Percentiles rank a stretch among this genome's conserved stretches.
Evolutionary conservation across 768 basidiomycete species (phyloP).

Genomic region (Piloderma croceum): DNA sequence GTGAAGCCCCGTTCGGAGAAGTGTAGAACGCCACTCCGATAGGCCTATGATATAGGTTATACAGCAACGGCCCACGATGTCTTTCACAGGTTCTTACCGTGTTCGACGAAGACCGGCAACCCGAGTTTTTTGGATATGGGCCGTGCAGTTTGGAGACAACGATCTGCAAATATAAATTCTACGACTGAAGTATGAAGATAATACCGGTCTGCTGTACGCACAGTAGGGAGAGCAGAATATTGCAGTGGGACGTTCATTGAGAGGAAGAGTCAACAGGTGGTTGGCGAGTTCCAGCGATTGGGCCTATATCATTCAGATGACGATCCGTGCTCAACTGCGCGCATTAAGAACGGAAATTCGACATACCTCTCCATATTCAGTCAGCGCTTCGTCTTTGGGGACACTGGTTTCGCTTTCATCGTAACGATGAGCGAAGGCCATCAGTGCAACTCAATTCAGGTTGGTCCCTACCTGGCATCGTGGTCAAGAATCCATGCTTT

Average conservation of each 20-base stretch:
- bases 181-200: no score
- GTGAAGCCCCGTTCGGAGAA: slow-evolving; percentile 79
- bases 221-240: slow-evolving; percentile 87
- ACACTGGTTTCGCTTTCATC: slow-evolving; percentile 67
- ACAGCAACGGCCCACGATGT: no score
- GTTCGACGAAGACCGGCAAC: slow-evolving; percentile 73
- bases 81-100: no score
- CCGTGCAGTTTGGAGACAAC: slow-evolving; percentile 77
- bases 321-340: no score
- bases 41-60: no score
- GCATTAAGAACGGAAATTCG: no score
- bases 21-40: slow-evolving; percentile 37
- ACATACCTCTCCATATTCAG: slow-evolving; percentile 62
- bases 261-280: slow-evolving; percentile 59
- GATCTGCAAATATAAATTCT: slow-evolving; percentile 63
- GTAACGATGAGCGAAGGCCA: no score
- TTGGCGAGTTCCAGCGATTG: slow-evolving; percentile 62
- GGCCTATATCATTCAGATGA: no score
- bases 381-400: slow-evolving; percentile 66
- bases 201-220: slow-evolving; percentile 28
- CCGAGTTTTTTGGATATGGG: slow-evolving; percentile 57
- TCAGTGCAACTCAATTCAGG: no score
- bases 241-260: slow-evolving; percentile 62
- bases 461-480: no score
- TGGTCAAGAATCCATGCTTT: no score